A percentile compares a stretch with the other conserved stretches of the same genome.
phyloP scores from a whole-genome alignment of 2,329 filamentous ascomycete genomes.

The Rosellinia necatrix region DNA sequence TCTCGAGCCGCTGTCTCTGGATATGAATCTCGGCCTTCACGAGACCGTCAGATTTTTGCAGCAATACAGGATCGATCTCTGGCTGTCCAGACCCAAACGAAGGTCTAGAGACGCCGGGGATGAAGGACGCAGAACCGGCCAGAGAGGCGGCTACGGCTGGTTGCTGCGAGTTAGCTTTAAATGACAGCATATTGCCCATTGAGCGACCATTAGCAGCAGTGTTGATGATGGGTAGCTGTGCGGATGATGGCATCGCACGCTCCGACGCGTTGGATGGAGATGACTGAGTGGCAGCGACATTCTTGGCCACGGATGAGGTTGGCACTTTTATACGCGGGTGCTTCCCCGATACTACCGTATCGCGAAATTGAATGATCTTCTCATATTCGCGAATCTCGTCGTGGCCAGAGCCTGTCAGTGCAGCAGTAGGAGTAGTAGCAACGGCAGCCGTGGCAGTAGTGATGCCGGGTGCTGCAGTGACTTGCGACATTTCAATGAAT shows the following conservation, averaged over 20 bases:
- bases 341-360: slow-evolving; percentile 78
- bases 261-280: slow-evolving; percentile 30
- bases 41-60: slow-evolving; percentile 84
- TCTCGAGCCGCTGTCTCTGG: slow-evolving; percentile 81
- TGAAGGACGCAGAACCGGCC: slow-evolving; percentile 35
- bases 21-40: slow-evolving; percentile 80
- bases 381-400: slow-evolving; percentile 72
- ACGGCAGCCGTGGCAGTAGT: slow-evolving; percentile 21
- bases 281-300: slow-evolving; percentile 31
- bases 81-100: slow-evolving; percentile 58
- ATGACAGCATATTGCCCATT: slow-evolving; percentile 43
- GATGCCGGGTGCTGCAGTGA: slow-evolving; percentile 24
- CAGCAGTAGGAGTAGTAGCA: slow-evolving; percentile 22
- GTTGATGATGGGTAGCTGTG: slow-evolving; percentile 25
- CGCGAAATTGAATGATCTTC: slow-evolving; percentile 79
- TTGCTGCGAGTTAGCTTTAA: slow-evolving; percentile 45
- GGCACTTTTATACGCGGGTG: slow-evolving; percentile 67
- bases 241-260: slow-evolving; percentile 30
- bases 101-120: slow-evolving; percentile 45
- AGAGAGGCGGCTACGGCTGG: slow-evolving; percentile 37
- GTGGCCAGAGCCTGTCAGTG: slow-evolving; percentile 45
- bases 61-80: slow-evolving; percentile 79
- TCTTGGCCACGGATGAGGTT: slow-evolving; percentile 38
- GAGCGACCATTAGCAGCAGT: slow-evolving; percentile 34
- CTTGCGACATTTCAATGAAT: slow-evolving; percentile 29